phyloP scores from a whole-genome alignment of 306 rosid species.

The Cucurbita maxima region DNA sequence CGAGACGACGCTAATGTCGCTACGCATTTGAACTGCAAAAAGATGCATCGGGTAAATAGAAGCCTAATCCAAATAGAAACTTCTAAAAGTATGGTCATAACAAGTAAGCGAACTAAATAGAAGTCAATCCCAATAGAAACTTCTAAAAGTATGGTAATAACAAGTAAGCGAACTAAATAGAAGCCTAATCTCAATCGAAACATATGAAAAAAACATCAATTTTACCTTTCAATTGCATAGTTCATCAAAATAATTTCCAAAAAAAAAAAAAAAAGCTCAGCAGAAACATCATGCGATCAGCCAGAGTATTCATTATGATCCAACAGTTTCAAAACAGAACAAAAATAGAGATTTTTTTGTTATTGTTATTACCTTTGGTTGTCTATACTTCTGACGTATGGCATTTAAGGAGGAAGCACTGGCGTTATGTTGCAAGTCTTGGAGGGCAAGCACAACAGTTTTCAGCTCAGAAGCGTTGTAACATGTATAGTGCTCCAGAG shows the following conservation, averaged over 20 bases:
- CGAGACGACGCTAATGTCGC: conserved; percentile 37
- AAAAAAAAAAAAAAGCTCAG: too few species aligned
- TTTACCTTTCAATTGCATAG: background rate
- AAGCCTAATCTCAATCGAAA: background rate
- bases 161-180: too few species aligned
- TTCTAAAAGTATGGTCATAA: too few species aligned
- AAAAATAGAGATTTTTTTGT: background rate
- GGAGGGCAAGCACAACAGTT: conserved; percentile 51
- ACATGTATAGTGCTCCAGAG: conserved; percentile 62
- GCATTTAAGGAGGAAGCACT: conserved; percentile 41
- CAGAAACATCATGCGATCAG: too few species aligned
- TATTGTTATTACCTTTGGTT: conserved; percentile 40
- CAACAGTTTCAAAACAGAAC: background rate
- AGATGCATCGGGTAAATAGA: background rate
- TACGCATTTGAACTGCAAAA: conserved; percentile 60
- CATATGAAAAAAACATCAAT: background rate
- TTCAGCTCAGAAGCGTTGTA: conserved; percentile 56
- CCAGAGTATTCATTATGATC: background rate
- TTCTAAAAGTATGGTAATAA: background rate
- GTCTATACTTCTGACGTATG: conserved; percentile 60
- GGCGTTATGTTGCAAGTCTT: conserved; percentile 51
- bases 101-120: background rate
- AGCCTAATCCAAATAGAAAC: background rate
- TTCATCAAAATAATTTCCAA: background rate
- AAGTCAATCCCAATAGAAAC: background rate